These are phyloP conservation scores for Cladosporium sp. DNA, from an alignment of 2,329 filamentous ascomycete genomes.

Conservation along the genomic window DNA sequence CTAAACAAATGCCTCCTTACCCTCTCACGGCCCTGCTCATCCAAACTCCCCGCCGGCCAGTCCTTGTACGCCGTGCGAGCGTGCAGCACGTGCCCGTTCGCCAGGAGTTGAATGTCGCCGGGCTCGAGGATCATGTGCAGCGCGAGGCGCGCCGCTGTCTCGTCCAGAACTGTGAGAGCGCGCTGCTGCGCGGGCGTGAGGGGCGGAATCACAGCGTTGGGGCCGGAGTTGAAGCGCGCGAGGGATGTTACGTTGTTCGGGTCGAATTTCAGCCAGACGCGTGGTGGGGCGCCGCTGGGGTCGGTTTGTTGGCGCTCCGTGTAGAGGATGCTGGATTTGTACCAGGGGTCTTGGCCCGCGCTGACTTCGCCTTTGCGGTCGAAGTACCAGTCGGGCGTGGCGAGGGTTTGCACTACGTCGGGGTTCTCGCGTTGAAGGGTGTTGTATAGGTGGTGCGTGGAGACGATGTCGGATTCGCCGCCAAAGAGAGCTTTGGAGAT, in stretches of 20 bases:
- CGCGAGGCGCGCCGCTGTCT: slow-evolving; percentile 64
- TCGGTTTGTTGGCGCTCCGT: slow-evolving; percentile 63
- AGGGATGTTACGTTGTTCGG: slow-evolving; percentile 79
- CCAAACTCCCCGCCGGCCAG: slow-evolving; percentile 44
- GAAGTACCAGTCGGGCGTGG: slow-evolving; percentile 80
- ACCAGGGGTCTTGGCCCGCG: slow-evolving; percentile 68
- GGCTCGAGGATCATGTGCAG: slow-evolving; percentile 81
- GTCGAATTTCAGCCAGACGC: slow-evolving; percentile 80
- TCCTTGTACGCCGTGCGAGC: slow-evolving; percentile 75
- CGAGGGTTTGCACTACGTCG: slow-evolving; percentile 69
- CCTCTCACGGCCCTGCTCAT: slow-evolving; percentile 38
- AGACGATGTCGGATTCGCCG: slow-evolving; percentile 76
- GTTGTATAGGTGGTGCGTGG: slow-evolving; percentile 76
- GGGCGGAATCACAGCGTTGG: slow-evolving; percentile 65
- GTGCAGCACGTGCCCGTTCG: slow-evolving; percentile 74
- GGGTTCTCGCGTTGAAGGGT: slow-evolving; percentile 67
- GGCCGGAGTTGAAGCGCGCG: slow-evolving; percentile 63
- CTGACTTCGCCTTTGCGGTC: slow-evolving; percentile 81
- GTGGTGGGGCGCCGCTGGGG: slow-evolving; percentile 19
- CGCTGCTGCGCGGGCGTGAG: slow-evolving; percentile 63
- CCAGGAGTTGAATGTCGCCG: slow-evolving; percentile 82
- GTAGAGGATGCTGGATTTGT: slow-evolving; percentile 68
- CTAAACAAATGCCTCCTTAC: slow-evolving; percentile 74
- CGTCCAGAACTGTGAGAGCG: slow-evolving; percentile 65
- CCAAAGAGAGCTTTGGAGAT: slow-evolving; percentile 71